A percentile compares a stretch with the other conserved stretches of the same genome.
These are phyloP conservation scores for Crithidia thermophila DNA, from an alignment of 208 protist species.

Conservation along the genomic window DNA sequence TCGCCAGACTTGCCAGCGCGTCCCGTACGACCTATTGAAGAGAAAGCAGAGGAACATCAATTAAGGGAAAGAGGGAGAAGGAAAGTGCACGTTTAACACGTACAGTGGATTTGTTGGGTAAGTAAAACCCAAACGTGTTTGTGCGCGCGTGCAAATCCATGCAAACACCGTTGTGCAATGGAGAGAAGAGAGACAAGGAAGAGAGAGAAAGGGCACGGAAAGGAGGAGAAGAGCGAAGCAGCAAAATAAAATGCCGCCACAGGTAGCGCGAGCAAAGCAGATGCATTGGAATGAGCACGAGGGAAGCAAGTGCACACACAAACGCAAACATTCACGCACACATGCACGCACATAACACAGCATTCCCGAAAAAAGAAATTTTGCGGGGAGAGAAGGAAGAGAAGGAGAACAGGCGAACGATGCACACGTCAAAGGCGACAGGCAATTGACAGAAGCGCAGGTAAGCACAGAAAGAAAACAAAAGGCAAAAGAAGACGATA, in stretches of 20 bases:
- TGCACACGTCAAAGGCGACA: too few relatives aligned
- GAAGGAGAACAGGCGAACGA: too few relatives aligned
- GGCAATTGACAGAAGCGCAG: not conserved
- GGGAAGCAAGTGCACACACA: conserved; percentile 6
- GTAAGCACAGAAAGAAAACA: not conserved
- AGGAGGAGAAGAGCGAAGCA: not conserved
- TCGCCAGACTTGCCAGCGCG: conserved; percentile 87
- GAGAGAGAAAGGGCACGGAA: too few relatives aligned
- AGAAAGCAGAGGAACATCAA: conserved; percentile 13
- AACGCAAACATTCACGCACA: conserved; percentile 20
- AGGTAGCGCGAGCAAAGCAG: too few relatives aligned
- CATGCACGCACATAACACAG: not conserved
- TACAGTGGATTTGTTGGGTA: too few relatives aligned
- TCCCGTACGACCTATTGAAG: conserved; percentile 81
- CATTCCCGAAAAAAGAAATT: not conserved
- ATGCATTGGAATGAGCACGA: conserved; percentile 10
- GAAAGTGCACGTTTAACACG: too few relatives aligned
- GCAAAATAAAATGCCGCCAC: too few relatives aligned
- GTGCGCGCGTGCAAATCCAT: too few relatives aligned
- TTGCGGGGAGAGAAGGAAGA: not conserved
- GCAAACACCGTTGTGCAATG: too few relatives aligned
- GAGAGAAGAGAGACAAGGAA: too few relatives aligned
- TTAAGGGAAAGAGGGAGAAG: not conserved
- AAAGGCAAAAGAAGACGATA: too few relatives aligned
- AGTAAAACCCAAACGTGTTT: too few relatives aligned